Percentiles rank a stretch among this genome's conserved stretches.
Evolutionary conservation across 1,139 yeast species (phyloP).

Genomic region (Geotrichum europaeum): DNA sequence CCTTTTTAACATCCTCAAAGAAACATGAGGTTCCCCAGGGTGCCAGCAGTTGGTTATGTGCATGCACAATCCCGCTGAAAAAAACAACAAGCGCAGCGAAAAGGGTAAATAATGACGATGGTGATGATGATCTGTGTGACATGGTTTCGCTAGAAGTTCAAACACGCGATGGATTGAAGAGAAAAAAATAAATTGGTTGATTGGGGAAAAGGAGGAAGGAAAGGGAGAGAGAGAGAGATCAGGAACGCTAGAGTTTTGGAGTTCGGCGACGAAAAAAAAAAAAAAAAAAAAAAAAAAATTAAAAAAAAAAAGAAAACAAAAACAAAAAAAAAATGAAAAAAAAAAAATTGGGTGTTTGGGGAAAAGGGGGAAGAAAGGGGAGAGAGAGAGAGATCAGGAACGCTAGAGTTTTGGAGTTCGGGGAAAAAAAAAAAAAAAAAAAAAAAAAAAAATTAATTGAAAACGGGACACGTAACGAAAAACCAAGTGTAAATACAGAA

Average conservation of each 20-base stretch:
- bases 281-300: neutral
- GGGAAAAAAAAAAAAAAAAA: neutral
- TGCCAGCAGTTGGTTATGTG: conserved; percentile 81
- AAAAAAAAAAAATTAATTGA: neutral
- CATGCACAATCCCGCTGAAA: conserved; percentile 32
- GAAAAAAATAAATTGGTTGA: neutral
- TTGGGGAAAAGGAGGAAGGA: neutral
- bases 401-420: neutral
- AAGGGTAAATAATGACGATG: neutral
- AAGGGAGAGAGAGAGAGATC: neutral
- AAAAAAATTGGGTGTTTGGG: neutral
- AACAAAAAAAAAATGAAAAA: no score
- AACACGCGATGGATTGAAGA: neutral
- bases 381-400: neutral
- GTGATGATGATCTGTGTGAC: neutral
- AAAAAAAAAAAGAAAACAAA: no score
- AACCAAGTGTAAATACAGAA: neutral
- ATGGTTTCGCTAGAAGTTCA: neutral
- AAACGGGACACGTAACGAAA: neutral
- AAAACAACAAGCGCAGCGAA: conserved; percentile 9
- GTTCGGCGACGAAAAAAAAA: neutral
- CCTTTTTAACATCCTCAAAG: conserved; percentile 70
- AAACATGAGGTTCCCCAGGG: conserved; percentile 86
- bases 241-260: neutral
- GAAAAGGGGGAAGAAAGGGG: neutral